Percentiles rank a stretch among this genome's conserved stretches.
phyloP scores from a whole-genome alignment of 208 protist genomes.

The Crithidia expoeki region DNA sequence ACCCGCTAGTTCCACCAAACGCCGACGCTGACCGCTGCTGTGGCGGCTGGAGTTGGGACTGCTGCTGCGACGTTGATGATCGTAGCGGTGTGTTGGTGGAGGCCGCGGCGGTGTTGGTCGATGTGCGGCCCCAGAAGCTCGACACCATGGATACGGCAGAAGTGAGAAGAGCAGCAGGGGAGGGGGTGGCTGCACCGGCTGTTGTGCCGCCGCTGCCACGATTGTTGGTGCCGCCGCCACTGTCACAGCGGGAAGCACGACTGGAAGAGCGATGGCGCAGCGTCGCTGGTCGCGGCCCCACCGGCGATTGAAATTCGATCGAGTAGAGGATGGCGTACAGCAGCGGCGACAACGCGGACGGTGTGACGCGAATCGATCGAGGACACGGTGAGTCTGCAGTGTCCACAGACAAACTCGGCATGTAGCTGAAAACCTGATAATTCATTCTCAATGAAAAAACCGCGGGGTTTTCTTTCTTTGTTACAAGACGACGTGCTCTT shows the following conservation, averaged over 20 bases:
- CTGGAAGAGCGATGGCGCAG: conserved; percentile 19
- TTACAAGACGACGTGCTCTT: no score
- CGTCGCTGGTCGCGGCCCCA: conserved; percentile 32
- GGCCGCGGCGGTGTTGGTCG: conserved; percentile 9
- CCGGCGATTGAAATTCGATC: conserved; percentile 74
- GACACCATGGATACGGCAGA: conserved; percentile 34
- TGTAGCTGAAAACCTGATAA: conserved; percentile 46
- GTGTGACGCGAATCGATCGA: conserved; percentile 61
- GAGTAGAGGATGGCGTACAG: conserved; percentile 73
- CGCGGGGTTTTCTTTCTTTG: neutral
- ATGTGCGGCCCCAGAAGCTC: conserved; percentile 33
- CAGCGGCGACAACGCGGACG: conserved; percentile 61
- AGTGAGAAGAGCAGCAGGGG: conserved; percentile 23
- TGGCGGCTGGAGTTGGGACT: conserved; percentile 2
- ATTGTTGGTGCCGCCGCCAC: neutral
- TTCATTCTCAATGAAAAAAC: conserved; percentile 25
- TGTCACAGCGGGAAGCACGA: neutral
- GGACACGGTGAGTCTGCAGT: conserved; percentile 7
- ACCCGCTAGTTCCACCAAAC: neutral
- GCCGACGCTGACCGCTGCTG: conserved; percentile 1
- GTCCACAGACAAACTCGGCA: conserved; percentile 14
- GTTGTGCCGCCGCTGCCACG: neutral
- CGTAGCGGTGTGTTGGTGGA: neutral
- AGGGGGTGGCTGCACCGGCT: neutral
- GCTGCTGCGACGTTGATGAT: neutral